Conservation (phyloP, 2,329 filamentous ascomycete genomes). For the Cucurbitaria berberidis region DNA sequence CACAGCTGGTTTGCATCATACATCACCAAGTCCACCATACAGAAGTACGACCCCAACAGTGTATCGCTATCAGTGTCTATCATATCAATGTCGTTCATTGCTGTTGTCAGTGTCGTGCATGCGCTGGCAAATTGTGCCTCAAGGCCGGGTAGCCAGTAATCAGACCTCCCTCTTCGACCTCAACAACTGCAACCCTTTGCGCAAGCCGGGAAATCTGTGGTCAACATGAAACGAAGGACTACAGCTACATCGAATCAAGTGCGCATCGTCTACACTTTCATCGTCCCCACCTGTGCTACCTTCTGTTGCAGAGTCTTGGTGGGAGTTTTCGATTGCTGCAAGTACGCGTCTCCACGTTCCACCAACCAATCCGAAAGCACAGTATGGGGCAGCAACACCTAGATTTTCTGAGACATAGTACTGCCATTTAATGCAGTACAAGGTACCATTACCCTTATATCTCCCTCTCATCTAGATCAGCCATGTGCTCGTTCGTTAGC, state of each 20-base stretch:
- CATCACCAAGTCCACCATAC: slow-evolving; percentile 10
- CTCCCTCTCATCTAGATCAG: neutral
- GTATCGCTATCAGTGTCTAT: neutral
- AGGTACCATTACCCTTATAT: neutral
- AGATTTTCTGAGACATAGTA: slow-evolving; percentile 1
- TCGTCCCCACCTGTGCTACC: slow-evolving; percentile 1
- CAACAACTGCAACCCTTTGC: neutral
- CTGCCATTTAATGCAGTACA: slow-evolving; percentile 3
- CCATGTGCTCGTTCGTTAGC: neutral
- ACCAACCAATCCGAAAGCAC: neutral
- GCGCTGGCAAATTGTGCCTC: neutral
- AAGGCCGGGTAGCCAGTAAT: neutral
- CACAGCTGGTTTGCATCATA: slow-evolving; percentile 3
- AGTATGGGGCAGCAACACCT: slow-evolving; percentile 1
- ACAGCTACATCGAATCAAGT: neutral
- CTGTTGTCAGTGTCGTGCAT: slow-evolving; percentile 1
- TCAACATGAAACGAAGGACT: slow-evolving; percentile 2
- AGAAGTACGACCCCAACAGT: neutral
- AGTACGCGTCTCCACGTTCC: slow-evolving; percentile 2
- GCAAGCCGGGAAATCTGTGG: neutral
- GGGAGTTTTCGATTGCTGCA: slow-evolving; percentile 2
- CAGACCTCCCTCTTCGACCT: neutral
- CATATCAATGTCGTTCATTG: too few relatives aligned
- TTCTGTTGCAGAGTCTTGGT: neutral
- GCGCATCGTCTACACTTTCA: neutral